These are phyloP conservation scores for Quercus tomentella DNA, from an alignment of 331 rosid species.

Conservation along the genomic window DNA sequence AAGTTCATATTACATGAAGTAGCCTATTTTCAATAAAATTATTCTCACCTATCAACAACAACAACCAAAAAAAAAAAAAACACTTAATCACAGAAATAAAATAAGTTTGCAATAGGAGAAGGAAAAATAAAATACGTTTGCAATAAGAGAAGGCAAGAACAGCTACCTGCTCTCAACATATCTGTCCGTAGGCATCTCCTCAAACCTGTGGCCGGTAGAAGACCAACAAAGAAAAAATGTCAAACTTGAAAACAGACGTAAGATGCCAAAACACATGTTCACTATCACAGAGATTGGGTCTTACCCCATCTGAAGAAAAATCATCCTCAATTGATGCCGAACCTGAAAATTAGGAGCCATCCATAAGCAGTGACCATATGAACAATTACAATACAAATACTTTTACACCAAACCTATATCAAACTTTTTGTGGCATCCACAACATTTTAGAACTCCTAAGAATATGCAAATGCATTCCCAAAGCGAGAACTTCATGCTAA, in stretches of 20 bases:
- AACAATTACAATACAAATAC: not conserved
- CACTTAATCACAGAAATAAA: not conserved
- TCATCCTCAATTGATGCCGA: conserved; percentile 65
- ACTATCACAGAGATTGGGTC: conserved; percentile 24
- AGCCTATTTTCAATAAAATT: too few species aligned
- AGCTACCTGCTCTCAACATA: conserved; percentile 94
- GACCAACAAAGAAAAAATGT: conserved; percentile 10
- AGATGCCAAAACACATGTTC: conserved; percentile 10
- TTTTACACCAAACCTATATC: not conserved
- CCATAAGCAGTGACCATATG: conserved; percentile 2
- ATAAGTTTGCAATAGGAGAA: not conserved
- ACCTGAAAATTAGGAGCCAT: conserved; percentile 52
- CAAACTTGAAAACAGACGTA: conserved; percentile 9
- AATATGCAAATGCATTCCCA: not conserved
- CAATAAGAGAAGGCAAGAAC: not conserved
- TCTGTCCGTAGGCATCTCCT: conserved; percentile 97
- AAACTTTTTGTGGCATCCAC: not conserved
- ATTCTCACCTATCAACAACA: too few species aligned
- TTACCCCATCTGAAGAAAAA: conserved; percentile 92
- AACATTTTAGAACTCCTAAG: not conserved
- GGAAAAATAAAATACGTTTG: not conserved
- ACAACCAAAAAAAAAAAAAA: not conserved
- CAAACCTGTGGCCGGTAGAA: conserved; percentile 60
- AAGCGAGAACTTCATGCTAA: too few species aligned
- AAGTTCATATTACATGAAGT: too few species aligned